phyloP scores from a whole-genome alignment of 208 protist genomes.

The Wallacemonas sp. region DNA sequence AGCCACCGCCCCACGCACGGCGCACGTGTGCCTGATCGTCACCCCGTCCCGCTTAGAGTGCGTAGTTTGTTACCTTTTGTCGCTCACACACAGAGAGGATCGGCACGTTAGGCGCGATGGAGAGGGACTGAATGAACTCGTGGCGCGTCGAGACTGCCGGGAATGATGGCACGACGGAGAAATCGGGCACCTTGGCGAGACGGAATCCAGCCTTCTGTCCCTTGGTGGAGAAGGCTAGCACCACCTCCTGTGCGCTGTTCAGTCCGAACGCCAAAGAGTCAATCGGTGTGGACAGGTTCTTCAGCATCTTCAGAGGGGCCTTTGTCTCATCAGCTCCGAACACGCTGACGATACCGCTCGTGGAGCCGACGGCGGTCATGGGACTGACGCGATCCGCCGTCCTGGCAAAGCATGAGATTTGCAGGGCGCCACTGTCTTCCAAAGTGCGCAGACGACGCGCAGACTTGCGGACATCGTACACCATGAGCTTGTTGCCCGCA shows the following conservation, averaged over 20 bases:
- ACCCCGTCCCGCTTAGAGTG: slow-evolving; percentile 31
- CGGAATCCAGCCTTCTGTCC: slow-evolving; percentile 82
- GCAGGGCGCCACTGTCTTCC: slow-evolving; percentile 56
- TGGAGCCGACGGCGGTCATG: slow-evolving; percentile 58
- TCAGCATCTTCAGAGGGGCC: slow-evolving; percentile 43
- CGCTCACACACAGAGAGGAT: slow-evolving; percentile 86
- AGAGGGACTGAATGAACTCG: slow-evolving; percentile 69
- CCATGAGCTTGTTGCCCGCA: slow-evolving; percentile 46
- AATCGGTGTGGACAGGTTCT: slow-evolving; percentile 82
- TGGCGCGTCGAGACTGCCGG: slow-evolving; percentile 63
- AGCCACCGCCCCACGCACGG: no score
- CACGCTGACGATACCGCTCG: slow-evolving; percentile 74
- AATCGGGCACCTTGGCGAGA: slow-evolving; percentile 63
- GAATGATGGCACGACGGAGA: slow-evolving; percentile 76
- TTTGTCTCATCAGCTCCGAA: slow-evolving; percentile 30
- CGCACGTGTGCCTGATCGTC: background rate
- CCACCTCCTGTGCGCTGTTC: slow-evolving; percentile 46
- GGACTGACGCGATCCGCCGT: slow-evolving; percentile 1
- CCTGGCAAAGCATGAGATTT: slow-evolving; percentile 60
- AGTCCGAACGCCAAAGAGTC: slow-evolving; percentile 47
- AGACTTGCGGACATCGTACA: slow-evolving; percentile 83
- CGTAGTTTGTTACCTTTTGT: slow-evolving; percentile 84
- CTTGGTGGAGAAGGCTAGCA: slow-evolving; percentile 63
- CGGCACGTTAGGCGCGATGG: slow-evolving; percentile 63
- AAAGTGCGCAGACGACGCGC: slow-evolving; percentile 53